These are phyloP conservation scores for Chalciporus piperatus DNA, from an alignment of 768 basidiomycete species.

Conservation along the genomic window DNA sequence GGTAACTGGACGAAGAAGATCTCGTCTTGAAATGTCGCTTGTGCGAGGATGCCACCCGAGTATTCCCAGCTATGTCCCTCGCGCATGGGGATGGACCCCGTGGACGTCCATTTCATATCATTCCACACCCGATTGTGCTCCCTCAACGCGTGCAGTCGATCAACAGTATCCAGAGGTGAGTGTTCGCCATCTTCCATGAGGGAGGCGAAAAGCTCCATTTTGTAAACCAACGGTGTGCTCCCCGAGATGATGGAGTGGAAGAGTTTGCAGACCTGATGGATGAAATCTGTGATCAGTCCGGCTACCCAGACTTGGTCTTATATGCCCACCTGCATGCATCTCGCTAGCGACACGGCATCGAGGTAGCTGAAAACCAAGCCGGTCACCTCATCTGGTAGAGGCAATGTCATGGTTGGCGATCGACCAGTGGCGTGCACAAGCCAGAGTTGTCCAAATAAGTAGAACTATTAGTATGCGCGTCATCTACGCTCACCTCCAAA, in stretches of 20 bases:
- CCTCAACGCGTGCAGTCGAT: conserved; percentile 26
- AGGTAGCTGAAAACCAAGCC: conserved; percentile 24
- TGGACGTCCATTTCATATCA: conserved; percentile 19
- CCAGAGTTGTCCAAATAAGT: too few relatives aligned
- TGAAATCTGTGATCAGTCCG: background rate
- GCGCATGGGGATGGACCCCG: conserved; percentile 11
- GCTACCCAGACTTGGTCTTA: background rate
- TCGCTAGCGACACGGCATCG: conserved; percentile 28
- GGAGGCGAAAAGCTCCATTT: conserved; percentile 28
- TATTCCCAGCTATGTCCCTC: conserved; percentile 33
- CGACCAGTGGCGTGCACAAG: too few relatives aligned
- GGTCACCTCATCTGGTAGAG: conserved; percentile 32
- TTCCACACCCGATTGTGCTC: conserved; percentile 31
- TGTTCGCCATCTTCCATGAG: conserved; percentile 24
- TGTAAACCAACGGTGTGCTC: conserved; percentile 29
- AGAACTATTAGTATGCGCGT: too few relatives aligned
- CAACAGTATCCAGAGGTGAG: conserved; percentile 17
- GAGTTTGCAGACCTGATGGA: conserved; percentile 28
- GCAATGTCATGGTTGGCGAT: conserved; percentile 20
- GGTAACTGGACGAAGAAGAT: conserved; percentile 29
- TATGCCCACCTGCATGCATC: conserved; percentile 26
- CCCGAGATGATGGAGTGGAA: conserved; percentile 27
- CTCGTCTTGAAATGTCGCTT: conserved; percentile 17
- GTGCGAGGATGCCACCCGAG: conserved; percentile 33
- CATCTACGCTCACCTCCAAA: too few relatives aligned